phyloP scores from a whole-genome alignment of 176 grass and related monocot genomes.

The Bothriochloa decipiens region DNA sequence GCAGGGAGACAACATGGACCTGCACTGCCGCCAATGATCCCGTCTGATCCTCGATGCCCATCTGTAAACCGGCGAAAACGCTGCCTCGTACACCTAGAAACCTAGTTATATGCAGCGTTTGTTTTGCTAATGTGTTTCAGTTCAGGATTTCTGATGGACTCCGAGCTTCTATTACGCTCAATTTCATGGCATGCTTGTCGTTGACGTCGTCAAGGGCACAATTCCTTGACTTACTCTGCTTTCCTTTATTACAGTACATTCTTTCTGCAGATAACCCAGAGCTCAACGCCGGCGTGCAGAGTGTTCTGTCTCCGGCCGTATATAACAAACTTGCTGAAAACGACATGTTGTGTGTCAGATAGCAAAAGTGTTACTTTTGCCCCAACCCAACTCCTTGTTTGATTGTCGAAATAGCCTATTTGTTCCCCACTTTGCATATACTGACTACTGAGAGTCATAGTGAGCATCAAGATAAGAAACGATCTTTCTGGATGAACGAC shows the following conservation, averaged over 20 bases:
- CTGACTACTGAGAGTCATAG: background rate
- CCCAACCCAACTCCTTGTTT: background rate
- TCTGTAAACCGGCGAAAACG: background rate
- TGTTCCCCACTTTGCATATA: background rate
- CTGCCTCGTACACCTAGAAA: too few species aligned
- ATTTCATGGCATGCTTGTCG: background rate
- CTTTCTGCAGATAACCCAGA: background rate
- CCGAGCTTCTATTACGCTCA: background rate
- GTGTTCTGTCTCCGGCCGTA: background rate
- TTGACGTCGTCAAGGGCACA: background rate
- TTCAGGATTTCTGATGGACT: background rate
- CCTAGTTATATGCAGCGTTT: too few species aligned
- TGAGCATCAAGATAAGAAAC: background rate
- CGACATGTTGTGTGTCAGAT: background rate
- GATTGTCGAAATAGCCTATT: conserved; percentile 14
- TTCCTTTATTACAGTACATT: too few species aligned
- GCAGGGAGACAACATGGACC: background rate
- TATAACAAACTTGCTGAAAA: background rate
- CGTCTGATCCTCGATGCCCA: background rate
- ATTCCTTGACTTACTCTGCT: too few species aligned
- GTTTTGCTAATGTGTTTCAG: background rate
- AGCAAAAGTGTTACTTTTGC: conserved; percentile 28
- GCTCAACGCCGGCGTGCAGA: background rate
- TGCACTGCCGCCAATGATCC: background rate
- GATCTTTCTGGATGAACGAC: background rate